Evolutionary conservation across 352 stramenopile species (phyloP), one percentile per base, ranked within the genome.

Genomic region (Blastocystis sp.): DNA sequence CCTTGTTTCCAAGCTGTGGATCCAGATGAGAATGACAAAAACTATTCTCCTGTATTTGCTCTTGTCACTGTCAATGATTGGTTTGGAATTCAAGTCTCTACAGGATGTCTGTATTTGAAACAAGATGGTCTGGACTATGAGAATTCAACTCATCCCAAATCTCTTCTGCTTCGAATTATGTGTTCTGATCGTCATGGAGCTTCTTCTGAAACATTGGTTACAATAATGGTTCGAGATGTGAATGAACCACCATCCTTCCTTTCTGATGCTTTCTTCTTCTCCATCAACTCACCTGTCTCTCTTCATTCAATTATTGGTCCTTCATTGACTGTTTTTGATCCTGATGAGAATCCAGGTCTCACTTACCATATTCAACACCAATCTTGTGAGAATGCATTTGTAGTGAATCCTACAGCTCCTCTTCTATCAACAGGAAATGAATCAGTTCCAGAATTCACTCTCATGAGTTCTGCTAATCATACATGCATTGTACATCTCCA

Each of bases 61-160:
- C 24, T 69, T 32, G 39, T 5, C 14, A 54, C n/a, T 54, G 39
- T 21, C 14, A 75, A 75, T 54, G 63, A 43, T 16, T 75, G 63
- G 63, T 37, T 75, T 54, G 63, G 12, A 6, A 75, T 75, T 54
- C 63, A 75, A 1, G 12, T n/a, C 19, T 37, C 29, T 19, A 75
- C 63, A 29, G 63, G 63, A n/a, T 75, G 63, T 54, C 39, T 75
- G 14, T 32, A 56, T 29, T 16, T 75, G 63, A 75, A 75, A 46
- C 29, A 49, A 0, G 37, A 35, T 29, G 63, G 32, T 49, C 63
- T 75, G 29, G 63, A 75, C 39, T 75, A 54, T 46, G 63, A 75
- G 39, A 75, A 75, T 42, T 5, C 63, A 35, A 1, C 19, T 19
- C 63, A 75, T 29, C 63, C 63, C 2, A 75, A 75, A 19, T 75